Percentiles rank a stretch among this genome's conserved stretches.
Evolutionary conservation across 352 stramenopile genomes (phyloP).

Genomic region (Pythium sp.): DNA sequence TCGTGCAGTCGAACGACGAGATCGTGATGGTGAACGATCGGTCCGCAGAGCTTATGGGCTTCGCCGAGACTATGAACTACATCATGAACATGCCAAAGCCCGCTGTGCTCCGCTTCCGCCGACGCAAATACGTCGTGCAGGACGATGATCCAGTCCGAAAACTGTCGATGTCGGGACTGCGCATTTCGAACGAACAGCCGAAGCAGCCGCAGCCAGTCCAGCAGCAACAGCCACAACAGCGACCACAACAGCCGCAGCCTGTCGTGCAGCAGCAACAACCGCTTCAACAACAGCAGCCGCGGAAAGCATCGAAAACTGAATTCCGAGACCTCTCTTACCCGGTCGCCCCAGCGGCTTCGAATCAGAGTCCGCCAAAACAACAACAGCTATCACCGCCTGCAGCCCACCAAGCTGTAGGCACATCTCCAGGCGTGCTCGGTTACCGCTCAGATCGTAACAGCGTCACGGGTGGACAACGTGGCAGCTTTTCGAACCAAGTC

Average conservation of each 20-base stretch:
- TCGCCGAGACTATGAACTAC: conserved; percentile 80
- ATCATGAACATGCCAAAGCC: conserved; percentile 86
- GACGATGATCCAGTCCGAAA: conserved; percentile 1
- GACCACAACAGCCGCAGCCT: conserved; percentile 13
- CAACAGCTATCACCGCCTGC: background rate
- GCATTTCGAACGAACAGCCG: conserved; percentile 13
- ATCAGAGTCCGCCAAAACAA: conserved; percentile 5
- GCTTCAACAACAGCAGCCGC: conserved; percentile 17
- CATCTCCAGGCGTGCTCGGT: background rate
- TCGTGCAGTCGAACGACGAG: conserved; percentile 76
- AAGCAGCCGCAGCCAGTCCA: conserved; percentile 23
- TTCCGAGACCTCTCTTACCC: conserved; percentile 8
- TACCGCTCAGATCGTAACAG: conserved; percentile 5
- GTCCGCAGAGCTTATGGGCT: conserved; percentile 47
- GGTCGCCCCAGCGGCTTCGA: background rate
- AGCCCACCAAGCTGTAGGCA: background rate
- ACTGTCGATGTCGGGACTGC: conserved; percentile 5
- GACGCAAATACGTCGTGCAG: conserved; percentile 9
- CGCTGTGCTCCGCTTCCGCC: conserved; percentile 70
- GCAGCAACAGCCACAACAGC: conserved; percentile 21
- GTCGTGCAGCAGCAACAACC: conserved; percentile 19
- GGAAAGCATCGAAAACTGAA: conserved; percentile 15
- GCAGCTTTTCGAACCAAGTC: conserved; percentile 11
- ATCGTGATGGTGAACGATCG: conserved; percentile 80
- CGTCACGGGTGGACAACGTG: background rate